These are phyloP conservation scores for Stylosanthes scabra DNA, from an alignment of 331 rosid genomes.

Conservation along the genomic window DNA sequence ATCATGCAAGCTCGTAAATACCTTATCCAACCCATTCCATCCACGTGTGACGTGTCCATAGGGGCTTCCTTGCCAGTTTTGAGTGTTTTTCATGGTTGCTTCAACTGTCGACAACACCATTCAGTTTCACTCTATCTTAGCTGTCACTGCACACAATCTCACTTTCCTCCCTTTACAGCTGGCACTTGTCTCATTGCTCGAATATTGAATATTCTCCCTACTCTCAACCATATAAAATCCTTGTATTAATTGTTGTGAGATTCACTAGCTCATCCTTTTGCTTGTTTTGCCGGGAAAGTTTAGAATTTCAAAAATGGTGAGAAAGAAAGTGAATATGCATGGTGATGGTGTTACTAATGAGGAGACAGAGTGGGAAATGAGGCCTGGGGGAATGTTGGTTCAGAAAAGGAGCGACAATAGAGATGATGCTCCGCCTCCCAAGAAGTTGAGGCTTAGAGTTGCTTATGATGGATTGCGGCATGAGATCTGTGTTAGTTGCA, in stretches of 20 bases:
- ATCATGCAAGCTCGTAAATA: conserved; percentile 4
- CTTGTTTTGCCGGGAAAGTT: conserved; percentile 37
- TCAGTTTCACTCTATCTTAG: conserved; percentile 52
- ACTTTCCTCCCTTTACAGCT: conserved; percentile 35
- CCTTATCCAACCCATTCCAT: not conserved
- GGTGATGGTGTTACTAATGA: conserved; percentile 38
- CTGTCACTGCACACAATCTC: conserved; percentile 56
- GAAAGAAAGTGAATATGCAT: conserved; percentile 29
- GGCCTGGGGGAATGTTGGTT: conserved; percentile 93
- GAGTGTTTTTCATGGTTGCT: conserved; percentile 32
- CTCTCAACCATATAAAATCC: not conserved
- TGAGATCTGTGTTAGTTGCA: conserved; percentile 68
- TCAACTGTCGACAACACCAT: conserved; percentile 63
- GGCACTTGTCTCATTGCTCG: conserved; percentile 40
- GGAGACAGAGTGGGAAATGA: conserved; percentile 70
- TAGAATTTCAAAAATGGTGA: conserved; percentile 51
- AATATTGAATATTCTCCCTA: too few relatives aligned
- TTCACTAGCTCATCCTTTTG: not conserved
- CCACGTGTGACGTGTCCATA: conserved; percentile 51
- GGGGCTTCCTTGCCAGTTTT: not conserved
- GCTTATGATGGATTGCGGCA: conserved; percentile 64
- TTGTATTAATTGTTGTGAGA: too few relatives aligned
- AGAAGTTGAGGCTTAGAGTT: conserved; percentile 59
- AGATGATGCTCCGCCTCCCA: conserved; percentile 26
- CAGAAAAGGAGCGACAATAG: conserved; percentile 53